Evolutionary conservation across 768 basidiomycete species (phyloP).

Genomic region (Pleurotus platypus): DNA sequence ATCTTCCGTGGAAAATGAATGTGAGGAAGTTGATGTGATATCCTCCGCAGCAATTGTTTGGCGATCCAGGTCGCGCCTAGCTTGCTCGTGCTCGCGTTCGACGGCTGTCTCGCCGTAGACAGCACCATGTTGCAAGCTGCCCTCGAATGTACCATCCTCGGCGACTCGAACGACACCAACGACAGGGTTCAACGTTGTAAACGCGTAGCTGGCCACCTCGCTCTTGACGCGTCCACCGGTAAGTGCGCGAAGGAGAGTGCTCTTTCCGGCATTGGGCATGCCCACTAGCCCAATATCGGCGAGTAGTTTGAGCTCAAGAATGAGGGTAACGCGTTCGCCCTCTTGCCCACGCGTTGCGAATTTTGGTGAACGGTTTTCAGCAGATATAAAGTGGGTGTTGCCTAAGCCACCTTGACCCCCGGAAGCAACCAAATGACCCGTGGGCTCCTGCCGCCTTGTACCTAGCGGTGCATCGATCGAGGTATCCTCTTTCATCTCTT

Average conservation of each 20-base stretch:
- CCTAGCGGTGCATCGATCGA: conserved; percentile 63
- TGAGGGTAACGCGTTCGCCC: conserved; percentile 77
- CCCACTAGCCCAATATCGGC: conserved; percentile 97
- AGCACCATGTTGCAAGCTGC: conserved; percentile 41
- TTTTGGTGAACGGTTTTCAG: conserved; percentile 75
- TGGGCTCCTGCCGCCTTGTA: conserved; percentile 42
- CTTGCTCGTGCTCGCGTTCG: conserved; percentile 45
- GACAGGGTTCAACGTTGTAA: conserved; percentile 94
- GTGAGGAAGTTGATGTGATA: neutral
- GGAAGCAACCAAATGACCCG: conserved; percentile 64
- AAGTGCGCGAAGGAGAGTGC: conserved; percentile 85
- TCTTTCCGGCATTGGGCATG: conserved; percentile 93
- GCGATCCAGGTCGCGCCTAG: conserved; percentile 17
- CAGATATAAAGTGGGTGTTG: conserved; percentile 79
- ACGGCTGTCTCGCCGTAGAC: conserved; percentile 67
- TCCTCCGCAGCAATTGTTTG: neutral
- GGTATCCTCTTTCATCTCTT: conserved; percentile 37
- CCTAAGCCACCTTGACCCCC: conserved; percentile 85
- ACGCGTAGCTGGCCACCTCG: conserved; percentile 87
- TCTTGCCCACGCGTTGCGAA: conserved; percentile 77
- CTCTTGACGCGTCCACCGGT: conserved; percentile 83
- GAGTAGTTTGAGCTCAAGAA: conserved; percentile 87
- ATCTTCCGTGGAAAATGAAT: conserved; percentile 11
- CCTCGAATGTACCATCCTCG: conserved; percentile 75
- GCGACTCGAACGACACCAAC: conserved; percentile 86